These are phyloP conservation scores for Imleria badia DNA, from an alignment of 768 basidiomycete genomes.

Conservation along the genomic window DNA sequence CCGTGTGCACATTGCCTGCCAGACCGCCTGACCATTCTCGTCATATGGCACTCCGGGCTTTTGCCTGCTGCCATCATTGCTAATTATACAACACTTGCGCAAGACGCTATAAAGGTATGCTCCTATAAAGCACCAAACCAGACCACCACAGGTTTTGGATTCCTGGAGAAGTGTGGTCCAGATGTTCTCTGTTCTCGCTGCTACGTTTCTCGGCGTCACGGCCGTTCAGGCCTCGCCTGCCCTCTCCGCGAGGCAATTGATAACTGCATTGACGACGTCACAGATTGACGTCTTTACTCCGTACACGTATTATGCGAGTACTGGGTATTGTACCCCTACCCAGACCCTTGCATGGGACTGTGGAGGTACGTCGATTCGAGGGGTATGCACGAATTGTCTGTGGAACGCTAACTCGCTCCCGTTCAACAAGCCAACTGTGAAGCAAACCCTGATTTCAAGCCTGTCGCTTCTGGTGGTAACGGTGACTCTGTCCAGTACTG, in stretches of 20 bases:
- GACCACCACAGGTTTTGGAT: background rate
- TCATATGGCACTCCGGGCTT: slow-evolving; percentile 6
- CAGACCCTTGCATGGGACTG: slow-evolving; percentile 51
- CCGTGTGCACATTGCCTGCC: background rate
- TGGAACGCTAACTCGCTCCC: background rate
- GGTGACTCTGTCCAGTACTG: slow-evolving; percentile 44
- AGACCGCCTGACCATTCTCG: background rate
- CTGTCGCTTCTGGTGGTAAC: slow-evolving; percentile 49
- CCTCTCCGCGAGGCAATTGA: slow-evolving; percentile 35
- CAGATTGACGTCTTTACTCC: slow-evolving; percentile 46
- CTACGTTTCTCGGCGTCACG: slow-evolving; percentile 13
- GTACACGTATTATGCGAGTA: slow-evolving; percentile 50
- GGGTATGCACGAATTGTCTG: background rate
- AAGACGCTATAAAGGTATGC: background rate
- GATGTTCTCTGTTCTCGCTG: slow-evolving; percentile 21
- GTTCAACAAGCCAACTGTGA: slow-evolving; percentile 41
- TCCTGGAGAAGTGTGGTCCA: background rate
- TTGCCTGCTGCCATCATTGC: background rate
- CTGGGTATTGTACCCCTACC: slow-evolving; percentile 48
- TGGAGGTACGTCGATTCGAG: slow-evolving; percentile 42
- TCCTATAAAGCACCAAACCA: background rate
- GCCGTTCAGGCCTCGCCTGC: slow-evolving; percentile 21
- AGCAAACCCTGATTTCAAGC: slow-evolving; percentile 47
- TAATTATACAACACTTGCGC: slow-evolving; percentile 1
- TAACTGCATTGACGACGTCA: slow-evolving; percentile 38